phyloP scores from a whole-genome alignment of 2,329 filamentous ascomycete species.

The Ophiocordyceps australis region DNA sequence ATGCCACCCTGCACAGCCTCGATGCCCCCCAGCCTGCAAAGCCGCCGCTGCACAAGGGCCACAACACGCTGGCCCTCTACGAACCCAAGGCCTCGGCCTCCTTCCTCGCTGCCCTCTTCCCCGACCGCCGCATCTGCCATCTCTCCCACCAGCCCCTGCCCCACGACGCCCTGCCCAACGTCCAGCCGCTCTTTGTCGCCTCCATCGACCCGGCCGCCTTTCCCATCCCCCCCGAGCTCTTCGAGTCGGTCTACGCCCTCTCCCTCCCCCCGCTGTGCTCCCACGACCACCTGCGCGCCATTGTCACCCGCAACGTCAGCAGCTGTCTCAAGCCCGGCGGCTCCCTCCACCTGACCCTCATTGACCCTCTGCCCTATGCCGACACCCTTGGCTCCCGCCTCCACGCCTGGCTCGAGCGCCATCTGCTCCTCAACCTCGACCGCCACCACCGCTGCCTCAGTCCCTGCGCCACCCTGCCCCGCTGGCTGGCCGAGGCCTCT shows the following conservation, averaged over 20 bases:
- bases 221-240: conserved; percentile 21
- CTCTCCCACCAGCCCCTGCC: conserved; percentile 23
- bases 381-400: conserved; percentile 37
- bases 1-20: conserved; percentile 33
- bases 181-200: conserved; percentile 19
- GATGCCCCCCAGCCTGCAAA: conserved; percentile 10
- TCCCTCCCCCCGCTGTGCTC: conserved; percentile 37
- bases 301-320: conserved; percentile 37
- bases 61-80: conserved; percentile 28
- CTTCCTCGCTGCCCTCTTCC: conserved; percentile 26
- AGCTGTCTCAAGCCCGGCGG: conserved; percentile 36
- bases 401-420: conserved; percentile 40
- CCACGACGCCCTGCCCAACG: conserved; percentile 16
- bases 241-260: conserved; percentile 31
- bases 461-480: conserved; percentile 37
- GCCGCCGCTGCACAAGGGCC: neutral
- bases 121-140: conserved; percentile 22
- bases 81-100: conserved; percentile 29
- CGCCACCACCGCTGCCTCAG: conserved; percentile 38
- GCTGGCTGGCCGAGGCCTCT: conserved; percentile 37
- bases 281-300: conserved; percentile 33
- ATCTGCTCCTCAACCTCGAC: conserved; percentile 41
- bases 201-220: conserved; percentile 15
- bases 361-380: conserved; percentile 41
- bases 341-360: conserved; percentile 37